Conservation (phyloP, 2,329 filamentous ascomycete genomes). For the Aspergillus costaricaensis region DNA sequence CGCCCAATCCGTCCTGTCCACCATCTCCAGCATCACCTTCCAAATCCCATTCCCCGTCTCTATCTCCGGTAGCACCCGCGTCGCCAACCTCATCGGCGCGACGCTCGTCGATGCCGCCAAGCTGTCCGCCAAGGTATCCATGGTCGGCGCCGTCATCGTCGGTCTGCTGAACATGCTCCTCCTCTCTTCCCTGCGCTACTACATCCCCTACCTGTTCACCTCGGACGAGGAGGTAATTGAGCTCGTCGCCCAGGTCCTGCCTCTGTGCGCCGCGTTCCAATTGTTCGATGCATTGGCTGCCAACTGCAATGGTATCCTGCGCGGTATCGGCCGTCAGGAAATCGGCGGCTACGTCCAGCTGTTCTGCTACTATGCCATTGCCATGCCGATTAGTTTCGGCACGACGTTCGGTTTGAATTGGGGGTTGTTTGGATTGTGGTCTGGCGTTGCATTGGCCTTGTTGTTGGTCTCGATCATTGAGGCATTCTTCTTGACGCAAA, state of each 20-base stretch:
- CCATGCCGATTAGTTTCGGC: slow-evolving; percentile 78
- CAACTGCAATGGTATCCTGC: slow-evolving; percentile 78
- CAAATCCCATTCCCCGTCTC: slow-evolving; percentile 90
- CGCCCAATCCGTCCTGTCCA: slow-evolving; percentile 82
- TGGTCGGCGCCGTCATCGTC: slow-evolving; percentile 67
- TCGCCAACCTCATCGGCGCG: slow-evolving; percentile 90
- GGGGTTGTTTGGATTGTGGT: slow-evolving; percentile 81
- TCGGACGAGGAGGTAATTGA: slow-evolving; percentile 68
- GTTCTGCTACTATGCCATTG: slow-evolving; percentile 81
- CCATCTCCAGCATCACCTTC: slow-evolving; percentile 76
- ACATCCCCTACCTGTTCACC: slow-evolving; percentile 79
- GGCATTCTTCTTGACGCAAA: slow-evolving; percentile 56
- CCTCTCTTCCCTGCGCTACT: slow-evolving; percentile 67
- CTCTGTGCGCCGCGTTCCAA: slow-evolving; percentile 84
- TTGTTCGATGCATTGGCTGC: slow-evolving; percentile 80
- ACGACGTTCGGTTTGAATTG: slow-evolving; percentile 75
- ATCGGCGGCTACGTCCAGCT: slow-evolving; percentile 89
- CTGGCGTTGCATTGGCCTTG: slow-evolving; percentile 73
- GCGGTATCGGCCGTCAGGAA: slow-evolving; percentile 84
- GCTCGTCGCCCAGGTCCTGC: slow-evolving; percentile 70
- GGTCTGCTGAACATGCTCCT: slow-evolving; percentile 76
- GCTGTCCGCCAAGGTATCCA: slow-evolving; percentile 74
- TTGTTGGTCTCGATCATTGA: slow-evolving; percentile 59
- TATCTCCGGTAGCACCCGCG: slow-evolving; percentile 82
- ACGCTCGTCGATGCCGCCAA: slow-evolving; percentile 78